These are phyloP conservation scores for Geum urbanum DNA, from an alignment of 306 rosid genomes.

Conservation along the genomic window DNA sequence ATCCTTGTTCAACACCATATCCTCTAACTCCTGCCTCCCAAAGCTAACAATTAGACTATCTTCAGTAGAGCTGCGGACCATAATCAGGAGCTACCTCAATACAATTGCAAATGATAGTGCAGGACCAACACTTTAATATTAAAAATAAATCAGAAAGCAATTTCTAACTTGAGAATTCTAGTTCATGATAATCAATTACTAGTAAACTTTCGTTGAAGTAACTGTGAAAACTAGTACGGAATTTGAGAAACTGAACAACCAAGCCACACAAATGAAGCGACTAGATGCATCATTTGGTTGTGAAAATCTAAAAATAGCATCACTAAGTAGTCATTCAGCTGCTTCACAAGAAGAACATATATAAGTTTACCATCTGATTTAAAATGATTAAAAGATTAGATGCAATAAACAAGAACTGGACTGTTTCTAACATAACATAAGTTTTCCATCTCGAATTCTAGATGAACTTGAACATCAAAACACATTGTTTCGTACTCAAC, in stretches of 20 bases:
- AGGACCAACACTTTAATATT: background rate
- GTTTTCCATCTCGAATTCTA: no score
- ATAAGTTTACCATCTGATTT: background rate
- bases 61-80: constrained; percentile 22
- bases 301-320: background rate
- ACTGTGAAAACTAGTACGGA: background rate
- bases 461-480: background rate
- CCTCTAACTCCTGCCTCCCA: constrained; percentile 22
- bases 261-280: background rate
- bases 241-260: background rate
- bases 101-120: background rate
- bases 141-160: background rate
- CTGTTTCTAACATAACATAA: no score
- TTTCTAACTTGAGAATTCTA: background rate
- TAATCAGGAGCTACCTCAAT: constrained; percentile 6
- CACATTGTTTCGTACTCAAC: background rate
- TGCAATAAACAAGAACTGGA: no score
- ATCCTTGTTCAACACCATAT: constrained; percentile 23
- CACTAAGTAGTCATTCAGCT: background rate
- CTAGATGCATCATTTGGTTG: background rate
- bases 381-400: no score
- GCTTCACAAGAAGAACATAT: background rate
- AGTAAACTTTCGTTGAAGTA: background rate
- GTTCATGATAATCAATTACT: background rate
- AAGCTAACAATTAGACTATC: constrained; percentile 13